Conservation (phyloP, 108 stramenopile species). For the Skeletonema marinoi region DNA sequence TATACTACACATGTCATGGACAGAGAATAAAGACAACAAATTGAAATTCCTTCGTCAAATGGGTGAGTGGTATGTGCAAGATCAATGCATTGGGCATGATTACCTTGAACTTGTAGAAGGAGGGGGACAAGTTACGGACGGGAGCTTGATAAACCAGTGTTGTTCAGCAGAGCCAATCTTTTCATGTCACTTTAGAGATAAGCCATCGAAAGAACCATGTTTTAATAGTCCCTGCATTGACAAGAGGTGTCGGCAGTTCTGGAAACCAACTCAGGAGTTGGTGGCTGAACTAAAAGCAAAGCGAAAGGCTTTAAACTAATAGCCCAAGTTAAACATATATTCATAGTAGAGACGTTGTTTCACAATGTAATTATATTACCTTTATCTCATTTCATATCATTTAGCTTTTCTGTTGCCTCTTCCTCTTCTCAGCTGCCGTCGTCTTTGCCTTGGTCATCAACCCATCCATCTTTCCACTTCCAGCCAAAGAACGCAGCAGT, state of each 20-base stretch:
- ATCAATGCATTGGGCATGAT: constrained; percentile 52
- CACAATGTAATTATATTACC: not conserved
- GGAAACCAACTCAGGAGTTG: constrained; percentile 2
- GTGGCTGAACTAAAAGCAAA: not conserved
- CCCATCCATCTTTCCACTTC: constrained; percentile 52
- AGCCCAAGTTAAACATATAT: not conserved
- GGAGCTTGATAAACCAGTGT: constrained; percentile 37
- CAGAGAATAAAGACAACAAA: constrained; percentile 54
- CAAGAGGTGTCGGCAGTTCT: constrained; percentile 22
- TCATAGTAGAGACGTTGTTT: not conserved
- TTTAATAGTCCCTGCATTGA: constrained; percentile 54
- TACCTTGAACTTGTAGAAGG: constrained; percentile 5
- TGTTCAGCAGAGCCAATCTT: constrained; percentile 59
- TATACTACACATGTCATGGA: constrained; percentile 56
- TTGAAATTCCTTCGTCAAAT: constrained; percentile 51
- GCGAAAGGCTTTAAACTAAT: not conserved
- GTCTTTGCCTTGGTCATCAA: constrained; percentile 54
- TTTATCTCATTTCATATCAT: not conserved
- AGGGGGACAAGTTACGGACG: constrained; percentile 17
- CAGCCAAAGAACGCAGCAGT: constrained; percentile 71
- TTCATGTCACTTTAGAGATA: constrained; percentile 72
- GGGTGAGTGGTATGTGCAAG: constrained; percentile 75
- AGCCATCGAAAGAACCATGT: constrained; percentile 69
- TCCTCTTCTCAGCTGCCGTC: constrained; percentile 33
- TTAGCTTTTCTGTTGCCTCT: constrained; percentile 12